A percentile compares a stretch with the other conserved stretches of the same genome.
These are phyloP conservation scores for Aspergillus funiculosus DNA, from an alignment of 495 filamentous ascomycete genomes.

Conservation along the genomic window DNA sequence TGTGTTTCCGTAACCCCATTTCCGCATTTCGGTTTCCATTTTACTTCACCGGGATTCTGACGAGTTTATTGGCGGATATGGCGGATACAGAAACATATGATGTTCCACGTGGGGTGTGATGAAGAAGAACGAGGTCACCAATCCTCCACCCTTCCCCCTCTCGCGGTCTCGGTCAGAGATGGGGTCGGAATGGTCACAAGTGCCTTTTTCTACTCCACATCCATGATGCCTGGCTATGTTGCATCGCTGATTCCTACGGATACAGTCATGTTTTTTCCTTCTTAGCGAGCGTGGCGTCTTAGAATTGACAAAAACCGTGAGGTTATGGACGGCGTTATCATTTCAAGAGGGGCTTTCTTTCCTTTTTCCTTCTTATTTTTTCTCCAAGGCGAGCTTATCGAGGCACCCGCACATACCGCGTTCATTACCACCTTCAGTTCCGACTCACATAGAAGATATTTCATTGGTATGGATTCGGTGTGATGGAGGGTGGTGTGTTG, in stretches of 20 bases:
- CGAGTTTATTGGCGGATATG: conserved; percentile 9
- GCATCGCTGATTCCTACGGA: neutral
- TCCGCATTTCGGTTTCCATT: neutral
- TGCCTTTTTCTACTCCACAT: conserved; percentile 2
- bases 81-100: conserved; percentile 2
- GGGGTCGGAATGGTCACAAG: conserved; percentile 4
- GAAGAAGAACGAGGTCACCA: neutral
- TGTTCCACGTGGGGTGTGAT: conserved; percentile 11
- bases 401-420: conserved; percentile 6
- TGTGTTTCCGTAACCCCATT: neutral
- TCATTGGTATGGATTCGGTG: conserved; percentile 2
- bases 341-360: conserved; percentile 14
- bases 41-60: neutral
- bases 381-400: neutral
- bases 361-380: conserved; percentile 9
- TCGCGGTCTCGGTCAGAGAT: neutral
- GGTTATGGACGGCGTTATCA: conserved; percentile 15
- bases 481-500: conserved; percentile 4
- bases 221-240: conserved; percentile 3
- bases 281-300: conserved; percentile 19
- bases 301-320: conserved; percentile 6
- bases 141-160: neutral
- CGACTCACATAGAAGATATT: conserved; percentile 1
- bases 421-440: conserved; percentile 3
- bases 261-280: conserved; percentile 14